phyloP scores from a whole-genome alignment of 805 yeast genomes.

The Yamadazyma scolyti region DNA sequence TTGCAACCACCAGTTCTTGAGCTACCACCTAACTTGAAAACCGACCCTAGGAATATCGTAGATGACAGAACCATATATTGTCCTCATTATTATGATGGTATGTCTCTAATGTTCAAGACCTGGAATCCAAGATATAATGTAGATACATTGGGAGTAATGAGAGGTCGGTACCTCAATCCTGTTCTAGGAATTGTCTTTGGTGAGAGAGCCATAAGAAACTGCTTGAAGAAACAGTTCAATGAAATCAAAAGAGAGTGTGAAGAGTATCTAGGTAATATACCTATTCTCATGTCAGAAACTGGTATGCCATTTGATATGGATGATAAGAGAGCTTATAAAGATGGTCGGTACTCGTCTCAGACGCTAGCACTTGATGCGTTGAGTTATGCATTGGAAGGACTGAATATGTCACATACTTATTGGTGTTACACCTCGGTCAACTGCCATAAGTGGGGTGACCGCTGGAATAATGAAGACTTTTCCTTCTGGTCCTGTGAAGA shows the following conservation, averaged over 20 bases:
- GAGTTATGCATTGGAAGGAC: constrained; percentile 72
- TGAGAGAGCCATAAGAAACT: constrained; percentile 69
- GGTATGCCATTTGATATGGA: constrained; percentile 98
- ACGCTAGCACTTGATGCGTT: constrained; percentile 82
- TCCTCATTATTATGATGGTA: constrained; percentile 93
- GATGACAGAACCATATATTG: constrained; percentile 69
- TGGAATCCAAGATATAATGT: constrained; percentile 86
- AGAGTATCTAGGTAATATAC: constrained; percentile 62
- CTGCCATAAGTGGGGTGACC: constrained; percentile 82
- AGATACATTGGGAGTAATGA: constrained; percentile 83
- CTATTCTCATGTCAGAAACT: constrained; percentile 85
- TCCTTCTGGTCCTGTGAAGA: constrained; percentile 80
- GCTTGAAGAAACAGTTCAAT: constrained; percentile 63
- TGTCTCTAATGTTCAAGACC: constrained; percentile 85
- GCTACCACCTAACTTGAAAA: constrained; percentile 64
- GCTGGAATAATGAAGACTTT: constrained; percentile 92
- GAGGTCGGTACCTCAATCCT: constrained; percentile 74
- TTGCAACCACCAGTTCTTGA: constrained; percentile 82
- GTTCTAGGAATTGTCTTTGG: constrained; percentile 76
- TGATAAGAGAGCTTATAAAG: constrained; percentile 61
- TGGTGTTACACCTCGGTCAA: constrained; percentile 84
- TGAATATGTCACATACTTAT: constrained; percentile 66
- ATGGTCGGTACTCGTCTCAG: constrained; percentile 70
- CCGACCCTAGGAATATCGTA: constrained; percentile 43
- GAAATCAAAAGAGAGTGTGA: constrained; percentile 64